Conservation (phyloP, 192 early-diverging fungal genomes). For the Ramicandelaber brevisporus region DNA sequence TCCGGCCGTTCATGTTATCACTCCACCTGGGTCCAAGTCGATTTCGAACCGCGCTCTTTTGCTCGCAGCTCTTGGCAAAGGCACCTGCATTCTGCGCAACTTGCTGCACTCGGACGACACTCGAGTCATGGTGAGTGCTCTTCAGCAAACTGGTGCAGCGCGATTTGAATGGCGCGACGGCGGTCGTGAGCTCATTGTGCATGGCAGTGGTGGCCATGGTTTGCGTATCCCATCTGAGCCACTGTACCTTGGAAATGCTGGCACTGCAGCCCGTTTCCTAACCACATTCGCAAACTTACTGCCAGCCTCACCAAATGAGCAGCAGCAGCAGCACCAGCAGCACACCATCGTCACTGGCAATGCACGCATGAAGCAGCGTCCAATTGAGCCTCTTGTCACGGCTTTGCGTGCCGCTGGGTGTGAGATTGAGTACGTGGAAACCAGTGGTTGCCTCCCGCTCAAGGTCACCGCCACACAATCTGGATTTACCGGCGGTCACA, state of each 20-base stretch:
- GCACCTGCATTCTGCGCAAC: constrained; percentile 55
- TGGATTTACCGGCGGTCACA: constrained; percentile 63
- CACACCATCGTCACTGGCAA: constrained; percentile 70
- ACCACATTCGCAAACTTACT: constrained; percentile 65
- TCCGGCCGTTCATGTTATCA: no score
- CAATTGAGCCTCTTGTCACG: constrained; percentile 67
- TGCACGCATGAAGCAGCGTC: constrained; percentile 91
- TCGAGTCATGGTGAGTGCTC: constrained; percentile 81
- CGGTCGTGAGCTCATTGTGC: constrained; percentile 65
- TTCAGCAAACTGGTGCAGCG: constrained; percentile 71
- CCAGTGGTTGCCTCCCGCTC: constrained; percentile 66
- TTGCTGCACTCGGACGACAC: constrained; percentile 94
- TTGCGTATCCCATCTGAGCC: constrained; percentile 46
- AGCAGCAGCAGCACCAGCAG: constrained; percentile 5
- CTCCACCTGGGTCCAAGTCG: constrained; percentile 82
- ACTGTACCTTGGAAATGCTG: constrained; percentile 90
- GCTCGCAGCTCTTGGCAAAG: constrained; percentile 66
- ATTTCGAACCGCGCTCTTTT: constrained; percentile 91
- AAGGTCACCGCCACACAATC: constrained; percentile 37
- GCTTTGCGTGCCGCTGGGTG: constrained; percentile 66
- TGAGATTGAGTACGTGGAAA: constrained; percentile 45
- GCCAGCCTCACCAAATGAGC: constrained; percentile 5
- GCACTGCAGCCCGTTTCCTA: constrained; percentile 88
- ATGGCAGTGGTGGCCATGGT: constrained; percentile 46
- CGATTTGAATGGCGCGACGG: constrained; percentile 77